A percentile compares a stretch with the other conserved stretches of the same genome.
Evolutionary conservation across 2,329 filamentous ascomycete genomes (phyloP).

Genomic region (Venturia carpophila): DNA sequence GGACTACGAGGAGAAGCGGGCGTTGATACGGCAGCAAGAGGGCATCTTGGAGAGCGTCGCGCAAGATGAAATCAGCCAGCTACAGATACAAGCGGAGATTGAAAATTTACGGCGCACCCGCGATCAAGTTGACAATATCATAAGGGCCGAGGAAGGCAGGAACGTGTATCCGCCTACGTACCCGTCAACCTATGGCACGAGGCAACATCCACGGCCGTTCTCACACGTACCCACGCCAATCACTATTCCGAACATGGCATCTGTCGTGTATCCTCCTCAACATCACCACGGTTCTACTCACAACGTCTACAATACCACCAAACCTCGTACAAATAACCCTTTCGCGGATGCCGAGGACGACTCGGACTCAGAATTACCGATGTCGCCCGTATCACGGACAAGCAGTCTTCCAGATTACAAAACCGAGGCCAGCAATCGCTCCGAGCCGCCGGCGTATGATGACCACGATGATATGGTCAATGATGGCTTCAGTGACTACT

Average conservation of each 20-base stretch:
- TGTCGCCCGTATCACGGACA: conserved; percentile 27
- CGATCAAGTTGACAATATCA: conserved; percentile 44
- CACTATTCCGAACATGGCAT: conserved; percentile 20
- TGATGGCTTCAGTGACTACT: conserved; percentile 8
- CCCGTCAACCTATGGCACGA: conserved; percentile 14
- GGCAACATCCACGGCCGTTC: conserved; percentile 20
- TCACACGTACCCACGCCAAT: conserved; percentile 22
- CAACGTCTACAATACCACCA: conserved; percentile 26
- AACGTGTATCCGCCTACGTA: conserved; percentile 17
- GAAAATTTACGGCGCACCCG: conserved; percentile 45
- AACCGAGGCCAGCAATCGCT: conserved; percentile 28
- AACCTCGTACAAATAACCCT: conserved; percentile 22
- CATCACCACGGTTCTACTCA: conserved; percentile 26
- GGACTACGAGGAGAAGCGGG: conserved; percentile 46
- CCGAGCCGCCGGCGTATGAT: conserved; percentile 24
- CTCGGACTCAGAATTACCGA: not conserved
- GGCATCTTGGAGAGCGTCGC: conserved; percentile 38
- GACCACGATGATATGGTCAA: conserved; percentile 20
- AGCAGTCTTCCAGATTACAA: conserved; percentile 39
- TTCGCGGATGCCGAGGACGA: conserved; percentile 15
- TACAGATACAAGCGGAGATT: conserved; percentile 46
- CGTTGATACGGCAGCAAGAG: conserved; percentile 41
- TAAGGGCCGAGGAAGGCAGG: conserved; percentile 34
- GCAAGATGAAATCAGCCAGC: conserved; percentile 43
- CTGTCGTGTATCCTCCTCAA: conserved; percentile 27